phyloP scores from a whole-genome alignment of 306 rosid genomes.

The Gynostemma pentaphyllum region DNA sequence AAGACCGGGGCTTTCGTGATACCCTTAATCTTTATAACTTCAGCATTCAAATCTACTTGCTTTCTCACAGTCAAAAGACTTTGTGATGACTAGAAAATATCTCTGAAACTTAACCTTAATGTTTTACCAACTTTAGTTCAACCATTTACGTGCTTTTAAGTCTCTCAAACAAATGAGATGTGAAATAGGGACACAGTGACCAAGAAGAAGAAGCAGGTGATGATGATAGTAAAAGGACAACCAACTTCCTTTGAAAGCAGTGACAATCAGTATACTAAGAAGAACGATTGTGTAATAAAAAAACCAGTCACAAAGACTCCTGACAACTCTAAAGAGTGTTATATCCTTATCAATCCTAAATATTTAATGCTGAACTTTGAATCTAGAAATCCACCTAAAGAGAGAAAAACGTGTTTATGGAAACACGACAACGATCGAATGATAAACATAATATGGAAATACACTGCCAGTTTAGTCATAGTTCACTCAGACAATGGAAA shows the following conservation, averaged over 20 bases:
- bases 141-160: neutral
- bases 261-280: neutral
- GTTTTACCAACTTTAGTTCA: neutral
- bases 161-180: neutral
- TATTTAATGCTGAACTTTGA: neutral
- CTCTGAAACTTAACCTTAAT: neutral
- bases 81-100: neutral
- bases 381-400: neutral
- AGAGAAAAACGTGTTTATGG: neutral
- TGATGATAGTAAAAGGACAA: neutral
- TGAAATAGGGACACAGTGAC: neutral
- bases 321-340: neutral
- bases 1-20: too few relatives aligned
- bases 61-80: too few relatives aligned
- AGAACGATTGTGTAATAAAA: neutral
- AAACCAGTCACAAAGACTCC: neutral
- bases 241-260: neutral
- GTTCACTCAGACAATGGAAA: neutral
- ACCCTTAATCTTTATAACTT: too few relatives aligned
- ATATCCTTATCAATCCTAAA: neutral
- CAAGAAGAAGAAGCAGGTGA: too few relatives aligned
- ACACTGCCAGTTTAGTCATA: neutral
- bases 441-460: neutral
- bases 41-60: too few relatives aligned
- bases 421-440: neutral